A percentile compares a stretch with the other conserved stretches of the same genome.
These are phyloP conservation scores for Rhytidhysteron rufulum DNA, from an alignment of 2,329 filamentous ascomycete genomes.

Conservation along the genomic window DNA sequence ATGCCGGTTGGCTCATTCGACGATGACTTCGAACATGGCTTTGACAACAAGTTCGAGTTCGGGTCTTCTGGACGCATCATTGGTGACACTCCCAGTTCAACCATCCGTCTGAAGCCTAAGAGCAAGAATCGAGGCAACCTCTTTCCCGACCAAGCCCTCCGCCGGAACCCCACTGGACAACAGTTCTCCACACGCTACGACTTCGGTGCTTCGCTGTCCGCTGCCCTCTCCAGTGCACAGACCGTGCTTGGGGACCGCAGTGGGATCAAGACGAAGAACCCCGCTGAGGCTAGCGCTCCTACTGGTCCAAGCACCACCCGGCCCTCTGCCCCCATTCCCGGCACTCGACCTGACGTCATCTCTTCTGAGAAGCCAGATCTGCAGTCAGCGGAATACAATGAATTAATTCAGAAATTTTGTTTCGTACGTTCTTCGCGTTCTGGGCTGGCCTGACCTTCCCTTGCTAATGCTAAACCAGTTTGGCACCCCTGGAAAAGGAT, in stretches of 20 bases:
- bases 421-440: constrained; percentile 76
- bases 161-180: constrained; percentile 54
- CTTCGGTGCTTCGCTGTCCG: constrained; percentile 85
- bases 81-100: constrained; percentile 56
- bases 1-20: constrained; percentile 54
- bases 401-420: constrained; percentile 98
- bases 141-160: constrained; percentile 54
- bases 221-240: constrained; percentile 73
- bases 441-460: constrained; percentile 29
- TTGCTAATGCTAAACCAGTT: constrained; percentile 45
- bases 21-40: constrained; percentile 64
- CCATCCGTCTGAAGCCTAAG: constrained; percentile 67
- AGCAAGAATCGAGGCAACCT: constrained; percentile 58
- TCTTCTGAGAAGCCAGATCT: constrained; percentile 64
- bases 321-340: constrained; percentile 32
- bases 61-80: constrained; percentile 40
- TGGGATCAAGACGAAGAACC: constrained; percentile 35
- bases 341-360: constrained; percentile 50
- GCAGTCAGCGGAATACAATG: constrained; percentile 87
- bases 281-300: constrained; percentile 31
- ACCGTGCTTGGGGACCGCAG: constrained; percentile 57
- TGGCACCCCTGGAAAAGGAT: constrained; percentile 45
- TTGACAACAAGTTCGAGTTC: constrained; percentile 47
- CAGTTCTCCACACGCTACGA: constrained; percentile 93
- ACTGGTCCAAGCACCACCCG: constrained; percentile 31